phyloP scores from a whole-genome alignment of 352 stramenopile species.

The Phytopythium mirpurense region DNA sequence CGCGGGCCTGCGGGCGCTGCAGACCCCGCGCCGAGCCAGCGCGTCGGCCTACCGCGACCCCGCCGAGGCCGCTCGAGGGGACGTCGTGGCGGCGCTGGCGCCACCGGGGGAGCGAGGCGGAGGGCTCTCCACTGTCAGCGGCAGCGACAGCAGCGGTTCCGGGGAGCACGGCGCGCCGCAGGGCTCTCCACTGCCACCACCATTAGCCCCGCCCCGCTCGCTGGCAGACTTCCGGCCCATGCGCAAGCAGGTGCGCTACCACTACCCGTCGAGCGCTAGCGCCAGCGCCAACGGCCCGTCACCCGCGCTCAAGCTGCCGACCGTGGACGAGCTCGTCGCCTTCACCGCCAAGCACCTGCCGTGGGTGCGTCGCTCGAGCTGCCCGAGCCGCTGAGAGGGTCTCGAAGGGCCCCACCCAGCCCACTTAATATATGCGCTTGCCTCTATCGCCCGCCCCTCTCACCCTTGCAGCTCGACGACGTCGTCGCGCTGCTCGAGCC shows the following conservation, averaged over 20 bases:
- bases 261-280: not conserved
- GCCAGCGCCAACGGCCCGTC: not conserved
- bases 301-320: conserved; percentile 3
- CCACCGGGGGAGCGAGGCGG: not conserved
- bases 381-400: not conserved
- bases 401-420: too few relatives aligned
- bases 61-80: too few relatives aligned
- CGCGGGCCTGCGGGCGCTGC: not conserved
- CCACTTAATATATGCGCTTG: not conserved
- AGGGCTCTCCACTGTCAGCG: not conserved
- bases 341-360: conserved; percentile 5
- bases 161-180: too few relatives aligned
- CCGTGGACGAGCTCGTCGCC: conserved; percentile 1
- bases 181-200: too few relatives aligned
- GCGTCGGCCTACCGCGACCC: not conserved
- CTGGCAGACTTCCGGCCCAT: conserved; percentile 1
- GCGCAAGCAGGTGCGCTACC: conserved; percentile 6
- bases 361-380: not conserved
- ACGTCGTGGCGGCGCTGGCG: not conserved
- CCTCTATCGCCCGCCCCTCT: too few relatives aligned
- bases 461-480: conserved; percentile 1
- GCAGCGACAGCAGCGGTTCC: not conserved
- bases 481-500: conserved; percentile 3
- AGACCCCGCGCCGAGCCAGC: conserved; percentile 2
- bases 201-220: not conserved